Percentiles rank a stretch among this genome's conserved stretches.
phyloP scores from a whole-genome alignment of 2,329 filamentous ascomycete genomes.

The Calonectria pteridis region DNA sequence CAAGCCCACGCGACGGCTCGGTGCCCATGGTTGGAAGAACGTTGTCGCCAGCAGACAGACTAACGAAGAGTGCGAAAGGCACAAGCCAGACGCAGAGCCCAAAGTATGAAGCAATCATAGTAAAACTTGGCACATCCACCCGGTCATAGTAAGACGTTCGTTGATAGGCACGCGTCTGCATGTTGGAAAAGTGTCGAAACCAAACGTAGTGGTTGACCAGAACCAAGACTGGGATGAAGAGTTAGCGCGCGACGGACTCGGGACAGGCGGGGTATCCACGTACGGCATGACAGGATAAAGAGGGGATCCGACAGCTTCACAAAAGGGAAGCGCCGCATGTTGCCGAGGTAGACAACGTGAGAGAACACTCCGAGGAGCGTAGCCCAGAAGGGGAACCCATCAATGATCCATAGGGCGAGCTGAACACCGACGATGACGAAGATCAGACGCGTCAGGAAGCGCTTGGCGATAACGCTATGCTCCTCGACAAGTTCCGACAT shows the following conservation, averaged over 20 bases:
- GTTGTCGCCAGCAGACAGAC: slow-evolving; percentile 92
- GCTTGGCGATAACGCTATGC: slow-evolving; percentile 92
- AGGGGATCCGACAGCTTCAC: slow-evolving; percentile 90
- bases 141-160: slow-evolving; percentile 73
- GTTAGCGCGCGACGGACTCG: slow-evolving; percentile 16
- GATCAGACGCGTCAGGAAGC: slow-evolving; percentile 86
- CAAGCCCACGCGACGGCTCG: slow-evolving; percentile 60
- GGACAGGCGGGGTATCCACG: slow-evolving; percentile 41
- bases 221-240: slow-evolving; percentile 74
- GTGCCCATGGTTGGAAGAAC: slow-evolving; percentile 93
- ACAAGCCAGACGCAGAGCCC: slow-evolving; percentile 97
- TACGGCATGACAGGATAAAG: slow-evolving; percentile 87
- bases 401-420: slow-evolving; percentile 79
- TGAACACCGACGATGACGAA: slow-evolving; percentile 84
- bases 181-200: slow-evolving; percentile 90
- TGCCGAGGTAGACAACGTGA: slow-evolving; percentile 89
- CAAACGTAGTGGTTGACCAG: slow-evolving; percentile 93
- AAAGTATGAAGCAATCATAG: slow-evolving; percentile 96
- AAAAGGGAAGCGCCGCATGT: slow-evolving; percentile 79
- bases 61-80: slow-evolving; percentile 95
- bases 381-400: slow-evolving; percentile 85
- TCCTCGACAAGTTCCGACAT: slow-evolving; percentile 98
- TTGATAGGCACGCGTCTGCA: slow-evolving; percentile 69
- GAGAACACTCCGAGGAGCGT: slow-evolving; percentile 82
- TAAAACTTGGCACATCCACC: slow-evolving; percentile 81